Conservation (phyloP, 2,329 filamentous ascomycete species). For the Tetracladium maxilliforme region DNA sequence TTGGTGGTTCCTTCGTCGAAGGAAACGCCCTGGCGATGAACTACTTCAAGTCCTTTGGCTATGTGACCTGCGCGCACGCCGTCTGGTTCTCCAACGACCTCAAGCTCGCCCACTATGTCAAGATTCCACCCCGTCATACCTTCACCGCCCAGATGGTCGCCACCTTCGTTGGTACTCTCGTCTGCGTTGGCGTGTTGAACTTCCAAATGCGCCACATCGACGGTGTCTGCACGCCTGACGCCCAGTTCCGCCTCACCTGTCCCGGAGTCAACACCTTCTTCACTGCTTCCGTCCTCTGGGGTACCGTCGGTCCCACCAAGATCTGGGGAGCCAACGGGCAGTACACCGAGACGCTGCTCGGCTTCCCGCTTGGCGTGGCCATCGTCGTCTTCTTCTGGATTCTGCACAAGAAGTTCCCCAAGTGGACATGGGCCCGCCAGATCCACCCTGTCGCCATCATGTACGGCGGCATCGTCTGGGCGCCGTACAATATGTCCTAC, state of each 20-base stretch:
- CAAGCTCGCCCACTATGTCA: conserved; percentile 36
- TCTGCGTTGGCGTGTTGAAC: conserved; percentile 29
- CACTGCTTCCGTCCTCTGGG: conserved; percentile 39
- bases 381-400: conserved; percentile 28
- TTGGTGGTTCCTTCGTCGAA: conserved; percentile 29
- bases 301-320: conserved; percentile 32
- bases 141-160: conserved; percentile 32
- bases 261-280: conserved; percentile 39
- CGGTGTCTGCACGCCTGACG: conserved; percentile 30
- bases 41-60: conserved; percentile 24
- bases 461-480: conserved; percentile 28
- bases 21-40: conserved; percentile 30
- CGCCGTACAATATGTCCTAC: conserved; percentile 34
- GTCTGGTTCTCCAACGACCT: conserved; percentile 31
- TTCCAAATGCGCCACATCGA: conserved; percentile 30
- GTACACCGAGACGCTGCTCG: conserved; percentile 30
- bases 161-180: conserved; percentile 29
- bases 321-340: conserved; percentile 32
- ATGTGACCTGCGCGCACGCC: conserved; percentile 33
- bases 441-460: conserved; percentile 32
- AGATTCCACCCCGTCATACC: conserved; percentile 29
- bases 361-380: conserved; percentile 32
- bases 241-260: conserved; percentile 24
- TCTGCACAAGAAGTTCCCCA: conserved; percentile 24
- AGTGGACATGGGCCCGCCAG: conserved; percentile 21